Conservation (phyloP, 2,329 filamentous ascomycete genomes). For the Nigrospora osmanthi region DNA sequence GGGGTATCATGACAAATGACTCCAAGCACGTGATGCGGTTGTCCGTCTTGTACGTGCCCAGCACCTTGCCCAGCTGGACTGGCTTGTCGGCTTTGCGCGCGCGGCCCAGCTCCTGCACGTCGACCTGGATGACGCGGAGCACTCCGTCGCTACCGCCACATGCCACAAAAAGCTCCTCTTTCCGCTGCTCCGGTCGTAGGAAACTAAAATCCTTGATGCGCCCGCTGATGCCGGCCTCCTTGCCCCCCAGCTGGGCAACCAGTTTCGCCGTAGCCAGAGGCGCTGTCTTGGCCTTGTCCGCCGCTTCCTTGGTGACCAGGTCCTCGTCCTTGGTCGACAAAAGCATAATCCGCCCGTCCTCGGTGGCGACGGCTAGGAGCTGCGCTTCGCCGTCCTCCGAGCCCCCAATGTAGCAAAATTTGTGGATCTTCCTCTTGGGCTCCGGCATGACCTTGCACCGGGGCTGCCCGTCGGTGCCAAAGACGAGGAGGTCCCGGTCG, state of each 20-base stretch:
- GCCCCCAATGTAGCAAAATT: conserved; percentile 66
- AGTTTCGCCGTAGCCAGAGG: conserved; percentile 52
- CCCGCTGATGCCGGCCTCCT: conserved; percentile 53
- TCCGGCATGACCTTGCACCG: conserved; percentile 64
- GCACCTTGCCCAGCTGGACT: conserved; percentile 50
- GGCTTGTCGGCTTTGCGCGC: conserved; percentile 18
- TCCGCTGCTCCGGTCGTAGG: conserved; percentile 33
- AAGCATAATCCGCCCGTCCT: conserved; percentile 82
- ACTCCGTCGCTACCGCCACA: conserved; percentile 80
- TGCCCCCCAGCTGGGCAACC: conserved; percentile 73
- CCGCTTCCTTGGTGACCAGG: conserved; percentile 28
- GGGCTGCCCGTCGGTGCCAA: conserved; percentile 80
- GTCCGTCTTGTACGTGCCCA: conserved; percentile 76
- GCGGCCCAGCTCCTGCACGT: conserved; percentile 28
- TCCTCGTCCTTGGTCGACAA: conserved; percentile 59
- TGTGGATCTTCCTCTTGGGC: conserved; percentile 72
- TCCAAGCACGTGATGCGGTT: conserved; percentile 85
- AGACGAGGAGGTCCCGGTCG: conserved; percentile 76
- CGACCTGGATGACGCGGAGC: conserved; percentile 68
- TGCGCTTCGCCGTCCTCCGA: conserved; percentile 39
- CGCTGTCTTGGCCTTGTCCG: conserved; percentile 30
- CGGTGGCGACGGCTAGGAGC: conserved; percentile 72
- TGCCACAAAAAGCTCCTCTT: conserved; percentile 47
- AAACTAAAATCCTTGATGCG: conserved; percentile 87
- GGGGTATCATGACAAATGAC: conserved; percentile 76